Percentiles rank a stretch among this genome's conserved stretches.
Evolutionary conservation across 345 rosid species (phyloP).

Genomic region (Odontarrhena argentea): DNA sequence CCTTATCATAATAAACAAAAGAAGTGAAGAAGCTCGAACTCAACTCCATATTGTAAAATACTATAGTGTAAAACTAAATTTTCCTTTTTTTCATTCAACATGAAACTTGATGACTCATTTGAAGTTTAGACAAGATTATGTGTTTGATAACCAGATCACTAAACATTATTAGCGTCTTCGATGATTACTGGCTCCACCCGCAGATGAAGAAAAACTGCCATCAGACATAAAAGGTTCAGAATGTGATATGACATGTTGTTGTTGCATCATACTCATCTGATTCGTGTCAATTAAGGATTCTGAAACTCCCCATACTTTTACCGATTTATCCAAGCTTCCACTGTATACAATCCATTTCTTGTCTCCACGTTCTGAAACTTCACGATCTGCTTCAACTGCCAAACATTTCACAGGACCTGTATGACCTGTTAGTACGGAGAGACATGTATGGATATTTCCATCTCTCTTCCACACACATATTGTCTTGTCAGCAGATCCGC

Average conservation of each 20-base stretch:
- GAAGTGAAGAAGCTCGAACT: conserved; percentile 8
- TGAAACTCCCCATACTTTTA: conserved; percentile 89
- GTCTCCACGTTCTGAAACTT: conserved; percentile 43
- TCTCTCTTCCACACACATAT: conserved; percentile 92
- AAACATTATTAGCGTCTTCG: conserved; percentile 34
- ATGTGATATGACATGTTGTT: conserved; percentile 38
- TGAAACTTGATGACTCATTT: not conserved
- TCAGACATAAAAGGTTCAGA: conserved; percentile 45
- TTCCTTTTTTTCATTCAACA: not conserved
- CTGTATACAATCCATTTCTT: conserved; percentile 82
- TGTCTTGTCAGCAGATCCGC: conserved; percentile 96
- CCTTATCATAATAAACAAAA: conserved; percentile 6
- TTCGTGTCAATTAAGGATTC: conserved; percentile 56
- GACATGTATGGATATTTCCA: conserved; percentile 67
- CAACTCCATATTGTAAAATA: conserved; percentile 28
- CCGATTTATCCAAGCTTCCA: conserved; percentile 92
- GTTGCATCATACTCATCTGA: conserved; percentile 49
- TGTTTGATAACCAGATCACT: not conserved
- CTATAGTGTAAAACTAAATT: conserved; percentile 14
- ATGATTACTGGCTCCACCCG: conserved; percentile 43
- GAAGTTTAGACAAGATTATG: not conserved
- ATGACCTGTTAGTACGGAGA: conserved; percentile 88
- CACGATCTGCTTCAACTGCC: conserved; percentile 72
- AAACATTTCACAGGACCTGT: conserved; percentile 90
- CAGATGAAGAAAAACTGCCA: conserved; percentile 43